Percentiles rank a stretch among this genome's conserved stretches.
phyloP scores from a whole-genome alignment of 129 eudicot species.

The Gnaphalium uliginosum region DNA sequence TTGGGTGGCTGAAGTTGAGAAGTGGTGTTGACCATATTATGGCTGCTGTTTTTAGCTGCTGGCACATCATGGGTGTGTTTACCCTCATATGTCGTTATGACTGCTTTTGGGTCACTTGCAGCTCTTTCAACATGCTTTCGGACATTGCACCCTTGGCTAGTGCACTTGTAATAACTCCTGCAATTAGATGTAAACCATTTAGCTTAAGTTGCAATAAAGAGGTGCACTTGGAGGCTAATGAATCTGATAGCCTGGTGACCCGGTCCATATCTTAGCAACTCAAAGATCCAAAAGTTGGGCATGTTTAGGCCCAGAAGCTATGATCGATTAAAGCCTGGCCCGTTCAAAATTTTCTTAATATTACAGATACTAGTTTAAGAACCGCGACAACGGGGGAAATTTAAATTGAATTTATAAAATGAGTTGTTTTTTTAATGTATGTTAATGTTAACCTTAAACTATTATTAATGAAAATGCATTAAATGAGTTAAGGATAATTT shows the following conservation, averaged over 20 bases:
- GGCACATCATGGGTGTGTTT: conserved; percentile 90
- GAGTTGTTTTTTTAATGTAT: no score
- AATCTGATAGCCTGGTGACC: background rate
- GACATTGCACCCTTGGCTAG: conserved; percentile 68
- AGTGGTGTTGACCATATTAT: conserved; percentile 41
- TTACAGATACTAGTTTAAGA: no score
- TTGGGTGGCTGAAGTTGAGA: conserved; percentile 54
- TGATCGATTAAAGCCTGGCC: background rate
- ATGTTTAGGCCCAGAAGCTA: background rate
- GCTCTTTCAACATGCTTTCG: conserved; percentile 91
- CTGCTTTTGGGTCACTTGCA: conserved; percentile 92
- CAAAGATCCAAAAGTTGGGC: background rate
- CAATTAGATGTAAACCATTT: conserved; percentile 1
- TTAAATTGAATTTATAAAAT: no score
- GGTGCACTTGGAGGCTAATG: background rate
- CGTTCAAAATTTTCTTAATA: background rate
- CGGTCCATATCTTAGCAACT: background rate
- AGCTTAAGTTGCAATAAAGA: background rate
- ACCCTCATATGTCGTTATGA: conserved; percentile 87
- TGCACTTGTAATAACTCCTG: conserved; percentile 95
- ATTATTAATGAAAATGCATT: no score
- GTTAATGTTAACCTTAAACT: no score
- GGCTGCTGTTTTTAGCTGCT: conserved; percentile 81
- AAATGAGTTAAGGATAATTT: no score
- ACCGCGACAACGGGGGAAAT: no score